Percentiles rank a stretch among this genome's conserved stretches.
Evolutionary conservation across 257 asterid genomes (phyloP).

Genomic region (Perilla frutescens): DNA sequence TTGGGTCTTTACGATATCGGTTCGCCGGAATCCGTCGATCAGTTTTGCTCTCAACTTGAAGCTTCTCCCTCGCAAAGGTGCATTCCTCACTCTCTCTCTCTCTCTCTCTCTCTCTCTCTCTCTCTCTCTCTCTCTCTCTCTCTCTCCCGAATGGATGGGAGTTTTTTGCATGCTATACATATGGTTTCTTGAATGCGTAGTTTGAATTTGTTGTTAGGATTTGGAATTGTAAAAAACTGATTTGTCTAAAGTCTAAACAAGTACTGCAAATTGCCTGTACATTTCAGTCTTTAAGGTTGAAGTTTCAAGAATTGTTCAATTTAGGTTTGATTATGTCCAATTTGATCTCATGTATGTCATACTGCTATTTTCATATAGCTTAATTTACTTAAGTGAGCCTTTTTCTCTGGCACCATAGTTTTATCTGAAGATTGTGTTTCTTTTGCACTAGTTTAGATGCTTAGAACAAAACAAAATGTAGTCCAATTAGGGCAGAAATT

Average conservation of each 20-base stretch:
- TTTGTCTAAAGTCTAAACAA: not conserved
- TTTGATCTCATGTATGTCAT: no score
- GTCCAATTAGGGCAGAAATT: not conserved
- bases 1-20: conserved; percentile 61
- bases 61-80: conserved; percentile 49
- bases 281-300: not conserved
- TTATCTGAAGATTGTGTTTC: not conserved
- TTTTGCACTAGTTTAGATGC: not conserved
- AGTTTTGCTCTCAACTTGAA: conserved; percentile 52
- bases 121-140: not conserved
- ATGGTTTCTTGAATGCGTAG: not conserved
- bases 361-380: no score
- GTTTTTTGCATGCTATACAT: not conserved
- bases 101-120: not conserved
- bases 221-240: not conserved
- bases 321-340: not conserved
- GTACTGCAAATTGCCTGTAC: not conserved
- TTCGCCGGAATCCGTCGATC: conserved; percentile 47
- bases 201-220: not conserved
- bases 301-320: not conserved
- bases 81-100: not conserved
- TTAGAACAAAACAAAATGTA: not conserved
- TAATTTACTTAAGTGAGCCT: not conserved
- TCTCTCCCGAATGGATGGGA: no score
- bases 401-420: not conserved